These are phyloP conservation scores for Rhododendron mucronatum DNA, from an alignment of 148 eudicot species.

Conservation along the genomic window DNA sequence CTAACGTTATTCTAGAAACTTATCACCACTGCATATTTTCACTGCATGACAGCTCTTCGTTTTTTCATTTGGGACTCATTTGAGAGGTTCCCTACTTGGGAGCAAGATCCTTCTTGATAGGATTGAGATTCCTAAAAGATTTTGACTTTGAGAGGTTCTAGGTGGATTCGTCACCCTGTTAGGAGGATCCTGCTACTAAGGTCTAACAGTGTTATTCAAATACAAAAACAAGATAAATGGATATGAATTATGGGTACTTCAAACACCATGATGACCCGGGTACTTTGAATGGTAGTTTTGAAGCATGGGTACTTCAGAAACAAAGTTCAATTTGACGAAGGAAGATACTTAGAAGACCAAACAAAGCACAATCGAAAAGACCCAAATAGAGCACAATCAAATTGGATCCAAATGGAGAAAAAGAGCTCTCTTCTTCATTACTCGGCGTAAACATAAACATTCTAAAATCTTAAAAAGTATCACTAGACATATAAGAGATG, in stretches of 20 bases:
- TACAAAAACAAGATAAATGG: neutral
- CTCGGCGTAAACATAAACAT: neutral
- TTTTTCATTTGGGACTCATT: neutral
- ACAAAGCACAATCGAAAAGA: neutral
- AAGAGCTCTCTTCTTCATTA: neutral
- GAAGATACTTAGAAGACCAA: neutral
- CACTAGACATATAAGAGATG: neutral
- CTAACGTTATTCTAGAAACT: neutral
- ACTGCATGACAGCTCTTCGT: neutral
- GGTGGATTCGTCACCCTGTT: neutral
- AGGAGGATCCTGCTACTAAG: neutral
- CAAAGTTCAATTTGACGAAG: neutral
- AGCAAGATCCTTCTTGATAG: neutral
- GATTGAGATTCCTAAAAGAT: neutral
- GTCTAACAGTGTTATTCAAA: neutral
- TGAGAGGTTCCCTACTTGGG: neutral
- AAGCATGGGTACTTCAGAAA: neutral
- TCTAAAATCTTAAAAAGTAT: neutral
- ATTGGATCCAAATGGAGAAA: neutral
- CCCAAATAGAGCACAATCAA: neutral
- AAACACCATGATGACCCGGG: neutral
- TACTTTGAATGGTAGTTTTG: neutral
- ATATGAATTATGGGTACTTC: neutral
- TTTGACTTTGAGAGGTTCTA: neutral
- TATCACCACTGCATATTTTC: neutral